A percentile compares a stretch with the other conserved stretches of the same genome.
phyloP scores from a whole-genome alignment of 73 alveolate species.

The Stentor coeruleus region DNA sequence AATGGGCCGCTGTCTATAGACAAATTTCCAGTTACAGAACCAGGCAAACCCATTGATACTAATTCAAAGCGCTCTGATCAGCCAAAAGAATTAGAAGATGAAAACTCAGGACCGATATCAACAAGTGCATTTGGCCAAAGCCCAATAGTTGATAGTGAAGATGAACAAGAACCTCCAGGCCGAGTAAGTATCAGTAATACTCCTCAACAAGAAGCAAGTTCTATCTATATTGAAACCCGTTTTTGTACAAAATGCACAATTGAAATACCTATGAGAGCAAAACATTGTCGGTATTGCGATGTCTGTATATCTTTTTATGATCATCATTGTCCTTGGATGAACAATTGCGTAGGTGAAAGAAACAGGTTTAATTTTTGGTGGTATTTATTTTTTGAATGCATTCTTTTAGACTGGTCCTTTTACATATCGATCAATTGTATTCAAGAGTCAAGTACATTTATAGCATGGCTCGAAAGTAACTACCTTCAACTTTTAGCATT shows the following conservation, averaged over 20 bases:
- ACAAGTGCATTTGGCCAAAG: neutral
- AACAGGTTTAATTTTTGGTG: constrained; percentile 36
- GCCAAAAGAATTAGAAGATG: constrained; percentile 17
- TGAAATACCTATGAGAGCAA: constrained; percentile 76
- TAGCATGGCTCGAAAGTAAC: neutral
- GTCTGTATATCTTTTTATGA: constrained; percentile 78
- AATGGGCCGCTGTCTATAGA: neutral
- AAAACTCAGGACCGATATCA: constrained; percentile 1
- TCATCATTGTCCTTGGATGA: constrained; percentile 88
- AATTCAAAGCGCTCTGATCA: too few relatives aligned
- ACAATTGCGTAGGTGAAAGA: constrained; percentile 80
- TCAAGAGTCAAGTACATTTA: neutral
- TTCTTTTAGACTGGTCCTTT: neutral
- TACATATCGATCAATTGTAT: neutral
- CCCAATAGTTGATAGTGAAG: neutral
- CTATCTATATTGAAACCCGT: constrained; percentile 30
- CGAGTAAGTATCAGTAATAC: neutral
- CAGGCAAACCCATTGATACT: too few relatives aligned
- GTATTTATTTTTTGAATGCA: constrained; percentile 12
- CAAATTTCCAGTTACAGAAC: neutral
- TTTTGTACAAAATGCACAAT: constrained; percentile 67
- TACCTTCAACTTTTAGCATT: too few relatives aligned
- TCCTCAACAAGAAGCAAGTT: neutral
- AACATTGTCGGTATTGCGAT: constrained; percentile 73
- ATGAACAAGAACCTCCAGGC: neutral